Conservation (phyloP, 2,329 filamentous ascomycete genomes). For the Aspergillus tubingensis region DNA sequence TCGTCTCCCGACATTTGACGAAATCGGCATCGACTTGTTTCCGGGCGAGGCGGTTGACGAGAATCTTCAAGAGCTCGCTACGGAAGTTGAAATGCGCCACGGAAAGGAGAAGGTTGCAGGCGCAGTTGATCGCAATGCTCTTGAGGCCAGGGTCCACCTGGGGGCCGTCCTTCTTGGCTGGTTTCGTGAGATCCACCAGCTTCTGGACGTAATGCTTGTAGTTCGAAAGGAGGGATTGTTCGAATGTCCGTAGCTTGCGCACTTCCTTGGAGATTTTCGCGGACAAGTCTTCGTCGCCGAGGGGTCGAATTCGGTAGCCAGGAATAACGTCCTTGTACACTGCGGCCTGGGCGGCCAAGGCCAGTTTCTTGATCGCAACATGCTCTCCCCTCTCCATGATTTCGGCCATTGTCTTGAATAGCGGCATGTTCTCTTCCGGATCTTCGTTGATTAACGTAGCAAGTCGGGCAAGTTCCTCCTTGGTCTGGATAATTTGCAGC, state of each 20-base stretch:
- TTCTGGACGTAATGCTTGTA: constrained; percentile 85
- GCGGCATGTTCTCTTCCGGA: constrained; percentile 82
- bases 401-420: constrained; percentile 75
- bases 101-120: constrained; percentile 74
- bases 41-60: constrained; percentile 79
- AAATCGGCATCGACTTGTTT: constrained; percentile 73
- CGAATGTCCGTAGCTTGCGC: constrained; percentile 75
- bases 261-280: constrained; percentile 92
- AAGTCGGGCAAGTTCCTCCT: constrained; percentile 87
- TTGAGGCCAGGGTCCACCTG: constrained; percentile 53
- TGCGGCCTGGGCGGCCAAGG: constrained; percentile 80
- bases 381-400: constrained; percentile 66
- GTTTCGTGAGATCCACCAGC: constrained; percentile 67
- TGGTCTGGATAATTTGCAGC: constrained; percentile 80
- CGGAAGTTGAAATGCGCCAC: constrained; percentile 99
- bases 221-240: constrained; percentile 80
- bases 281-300: constrained; percentile 70
- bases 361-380: constrained; percentile 77
- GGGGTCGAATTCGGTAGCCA: constrained; percentile 87
- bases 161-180: constrained; percentile 43
- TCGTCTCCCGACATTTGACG: constrained; percentile 71
- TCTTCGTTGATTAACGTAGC: constrained; percentile 83
- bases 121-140: constrained; percentile 79
- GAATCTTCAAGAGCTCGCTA: constrained; percentile 78
- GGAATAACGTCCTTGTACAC: constrained; percentile 97